Conservation (phyloP, 257 asterid species). For the Gynochthodes officinalis region DNA sequence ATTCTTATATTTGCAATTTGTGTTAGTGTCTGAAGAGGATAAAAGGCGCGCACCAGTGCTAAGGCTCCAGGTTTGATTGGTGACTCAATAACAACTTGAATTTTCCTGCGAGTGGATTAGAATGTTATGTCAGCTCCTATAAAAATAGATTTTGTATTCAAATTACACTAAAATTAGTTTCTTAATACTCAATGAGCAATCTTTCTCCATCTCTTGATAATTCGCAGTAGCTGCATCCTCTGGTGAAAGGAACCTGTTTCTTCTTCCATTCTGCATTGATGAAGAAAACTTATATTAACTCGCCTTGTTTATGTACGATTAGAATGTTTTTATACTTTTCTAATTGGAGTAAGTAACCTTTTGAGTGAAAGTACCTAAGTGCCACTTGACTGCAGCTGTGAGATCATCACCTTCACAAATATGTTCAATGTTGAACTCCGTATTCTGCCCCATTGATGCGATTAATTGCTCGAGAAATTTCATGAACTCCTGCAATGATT, state of each 20-base stretch:
- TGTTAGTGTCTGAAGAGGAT: neutral
- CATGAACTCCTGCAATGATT: slow-evolving; percentile 49
- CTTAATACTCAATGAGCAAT: slow-evolving; percentile 57
- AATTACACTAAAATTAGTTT: neutral
- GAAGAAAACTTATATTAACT: slow-evolving; percentile 6
- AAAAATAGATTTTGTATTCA: neutral
- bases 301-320: neutral
- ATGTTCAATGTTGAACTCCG: slow-evolving; percentile 51
- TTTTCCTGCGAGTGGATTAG: slow-evolving; percentile 45
- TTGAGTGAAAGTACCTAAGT: slow-evolving; percentile 43
- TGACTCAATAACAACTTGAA: slow-evolving; percentile 55
- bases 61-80: slow-evolving; percentile 68
- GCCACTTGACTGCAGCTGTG: slow-evolving; percentile 63
- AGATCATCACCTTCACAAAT: slow-evolving; percentile 49
- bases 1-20: neutral
- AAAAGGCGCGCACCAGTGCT: slow-evolving; percentile 42
- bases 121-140: neutral
- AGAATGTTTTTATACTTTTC: neutral
- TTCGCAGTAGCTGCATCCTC: slow-evolving; percentile 68
- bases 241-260: slow-evolving; percentile 65
- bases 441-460: slow-evolving; percentile 58
- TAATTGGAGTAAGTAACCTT: neutral
- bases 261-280: slow-evolving; percentile 65
- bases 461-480: slow-evolving; percentile 49
- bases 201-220: slow-evolving; percentile 40